Percentiles rank a stretch among this genome's conserved stretches.
Conservation (phyloP, 805 yeast species). For the Naumovozyma baii region DNA sequence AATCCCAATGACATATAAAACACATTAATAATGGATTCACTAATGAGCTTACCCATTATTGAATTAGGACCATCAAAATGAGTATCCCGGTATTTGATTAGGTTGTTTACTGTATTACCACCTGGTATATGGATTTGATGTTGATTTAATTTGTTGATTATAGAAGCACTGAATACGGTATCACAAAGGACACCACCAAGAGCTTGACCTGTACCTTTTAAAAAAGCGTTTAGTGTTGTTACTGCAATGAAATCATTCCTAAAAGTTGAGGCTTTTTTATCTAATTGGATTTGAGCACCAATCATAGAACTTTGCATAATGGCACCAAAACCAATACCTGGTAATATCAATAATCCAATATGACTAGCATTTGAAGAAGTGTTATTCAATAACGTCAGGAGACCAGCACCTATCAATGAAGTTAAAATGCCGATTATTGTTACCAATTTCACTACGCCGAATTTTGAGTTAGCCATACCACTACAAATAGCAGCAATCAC, state of each 20-base stretch:
- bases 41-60: slow-evolving; percentile 9
- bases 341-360: slow-evolving; percentile 32
- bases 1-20: slow-evolving; percentile 18
- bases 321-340: slow-evolving; percentile 32
- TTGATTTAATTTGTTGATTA: slow-evolving; percentile 9
- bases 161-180: slow-evolving; percentile 17
- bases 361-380: slow-evolving; percentile 22
- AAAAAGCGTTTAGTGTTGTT: slow-evolving; percentile 19
- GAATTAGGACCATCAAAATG: slow-evolving; percentile 16
- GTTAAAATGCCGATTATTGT: slow-evolving; percentile 25
- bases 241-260: slow-evolving; percentile 18
- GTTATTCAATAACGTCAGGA: slow-evolving; percentile 25
- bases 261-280: slow-evolving; percentile 11
- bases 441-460: slow-evolving; percentile 31
- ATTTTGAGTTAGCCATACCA: slow-evolving; percentile 28
- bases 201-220: slow-evolving; percentile 19
- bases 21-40: slow-evolving; percentile 13
- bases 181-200: slow-evolving; percentile 20
- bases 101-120: slow-evolving; percentile 10
- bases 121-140: slow-evolving; percentile 3
- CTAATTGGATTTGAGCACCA: slow-evolving; percentile 24
- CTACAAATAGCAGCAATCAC: slow-evolving; percentile 14
- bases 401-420: slow-evolving; percentile 31
- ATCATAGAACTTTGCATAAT: slow-evolving; percentile 29
- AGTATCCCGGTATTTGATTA: slow-evolving; percentile 13